Percentiles rank a stretch among this genome's conserved stretches.
These are phyloP conservation scores for Mycena capillaripes DNA, from an alignment of 768 basidiomycete genomes.

Conservation along the genomic window DNA sequence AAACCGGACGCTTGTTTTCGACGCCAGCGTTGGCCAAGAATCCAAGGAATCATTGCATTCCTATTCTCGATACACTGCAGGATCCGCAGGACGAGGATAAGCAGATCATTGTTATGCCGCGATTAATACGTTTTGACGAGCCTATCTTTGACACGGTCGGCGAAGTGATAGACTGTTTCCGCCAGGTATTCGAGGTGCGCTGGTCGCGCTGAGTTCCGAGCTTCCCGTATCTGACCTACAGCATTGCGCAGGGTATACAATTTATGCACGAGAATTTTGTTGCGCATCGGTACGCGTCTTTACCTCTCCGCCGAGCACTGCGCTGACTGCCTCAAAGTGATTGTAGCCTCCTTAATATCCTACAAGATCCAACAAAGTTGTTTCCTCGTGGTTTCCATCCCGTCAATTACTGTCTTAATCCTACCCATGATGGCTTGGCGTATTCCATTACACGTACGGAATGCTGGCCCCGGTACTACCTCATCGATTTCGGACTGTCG, in stretches of 20 bases:
- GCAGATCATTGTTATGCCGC: constrained; percentile 47
- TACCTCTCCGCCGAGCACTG: background rate
- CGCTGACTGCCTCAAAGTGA: constrained; percentile 30
- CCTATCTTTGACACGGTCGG: constrained; percentile 39
- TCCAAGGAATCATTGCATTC: constrained; percentile 44
- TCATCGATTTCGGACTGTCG: constrained; percentile 40
- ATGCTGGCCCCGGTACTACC: constrained; percentile 38
- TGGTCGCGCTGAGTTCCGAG: background rate
- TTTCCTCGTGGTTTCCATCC: constrained; percentile 39
- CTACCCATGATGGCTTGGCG: constrained; percentile 21
- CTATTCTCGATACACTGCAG: constrained; percentile 38
- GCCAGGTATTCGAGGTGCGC: constrained; percentile 47
- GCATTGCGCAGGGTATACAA: constrained; percentile 33
- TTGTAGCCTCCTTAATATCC: constrained; percentile 35
- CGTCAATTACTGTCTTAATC: constrained; percentile 28
- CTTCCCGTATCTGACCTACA: background rate
- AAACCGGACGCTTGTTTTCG: constrained; percentile 42
- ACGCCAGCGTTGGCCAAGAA: constrained; percentile 2
- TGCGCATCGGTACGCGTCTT: constrained; percentile 38
- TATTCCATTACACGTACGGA: constrained; percentile 35
- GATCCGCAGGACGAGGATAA: constrained; percentile 28
- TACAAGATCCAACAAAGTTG: constrained; percentile 39
- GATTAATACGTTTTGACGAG: constrained; percentile 37
- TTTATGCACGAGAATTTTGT: constrained; percentile 43
- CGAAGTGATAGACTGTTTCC: constrained; percentile 46